These are phyloP conservation scores for Kwoniella botswanensis DNA, from an alignment of 768 basidiomycete genomes.

Conservation along the genomic window DNA sequence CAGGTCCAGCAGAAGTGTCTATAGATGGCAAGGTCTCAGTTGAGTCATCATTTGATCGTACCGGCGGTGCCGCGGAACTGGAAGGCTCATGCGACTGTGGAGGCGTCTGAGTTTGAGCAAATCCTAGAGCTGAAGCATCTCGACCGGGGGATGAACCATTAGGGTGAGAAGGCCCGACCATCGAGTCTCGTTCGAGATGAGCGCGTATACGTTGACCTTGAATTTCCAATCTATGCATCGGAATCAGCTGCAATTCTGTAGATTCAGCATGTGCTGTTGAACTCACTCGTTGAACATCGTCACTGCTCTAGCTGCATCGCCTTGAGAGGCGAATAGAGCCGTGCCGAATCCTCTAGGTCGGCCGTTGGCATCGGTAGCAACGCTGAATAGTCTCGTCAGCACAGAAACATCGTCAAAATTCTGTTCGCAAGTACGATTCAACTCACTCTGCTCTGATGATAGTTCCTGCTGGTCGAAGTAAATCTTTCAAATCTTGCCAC, in stretches of 20 bases:
- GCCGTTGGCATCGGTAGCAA: slow-evolving; percentile 77
- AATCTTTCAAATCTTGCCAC: slow-evolving; percentile 98
- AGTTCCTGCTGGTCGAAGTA: slow-evolving; percentile 87
- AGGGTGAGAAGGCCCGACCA: background rate
- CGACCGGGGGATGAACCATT: background rate
- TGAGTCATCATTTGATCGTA: background rate
- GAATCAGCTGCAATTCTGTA: slow-evolving; percentile 2
- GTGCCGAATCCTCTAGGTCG: slow-evolving; percentile 92
- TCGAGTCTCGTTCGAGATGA: slow-evolving; percentile 69
- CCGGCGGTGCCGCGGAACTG: background rate
- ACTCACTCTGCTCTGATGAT: slow-evolving; percentile 73
- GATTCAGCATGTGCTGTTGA: slow-evolving; percentile 22
- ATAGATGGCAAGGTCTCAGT: background rate
- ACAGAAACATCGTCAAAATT: background rate
- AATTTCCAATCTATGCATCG: slow-evolving; percentile 72
- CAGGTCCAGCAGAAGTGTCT: background rate
- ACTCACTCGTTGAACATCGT: slow-evolving; percentile 87
- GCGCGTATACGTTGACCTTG: slow-evolving; percentile 87
- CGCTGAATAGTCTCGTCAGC: slow-evolving; percentile 13
- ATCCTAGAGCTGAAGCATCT: background rate
- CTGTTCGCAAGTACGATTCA: too few species aligned
- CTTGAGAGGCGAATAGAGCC: slow-evolving; percentile 80
- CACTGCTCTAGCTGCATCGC: slow-evolving; percentile 82
- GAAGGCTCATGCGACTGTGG: background rate
- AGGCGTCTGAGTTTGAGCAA: background rate